Evolutionary conservation across 148 eudicot genomes (phyloP).

Genomic region (Rhododendron vialii): DNA sequence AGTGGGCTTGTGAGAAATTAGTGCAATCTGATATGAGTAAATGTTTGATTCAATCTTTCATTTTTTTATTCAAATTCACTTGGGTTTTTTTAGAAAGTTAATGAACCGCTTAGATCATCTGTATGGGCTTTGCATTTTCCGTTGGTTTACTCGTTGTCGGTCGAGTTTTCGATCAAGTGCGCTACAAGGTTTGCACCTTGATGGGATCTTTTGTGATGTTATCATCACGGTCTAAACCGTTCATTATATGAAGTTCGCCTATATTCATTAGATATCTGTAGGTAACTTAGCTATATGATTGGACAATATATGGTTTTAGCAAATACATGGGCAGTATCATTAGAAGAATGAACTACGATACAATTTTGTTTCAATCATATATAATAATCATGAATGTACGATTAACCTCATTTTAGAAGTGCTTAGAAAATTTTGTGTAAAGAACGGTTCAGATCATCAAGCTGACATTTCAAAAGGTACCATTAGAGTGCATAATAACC

Average conservation of each 20-base stretch:
- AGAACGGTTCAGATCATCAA: neutral
- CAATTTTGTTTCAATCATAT: neutral
- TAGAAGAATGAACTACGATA: neutral
- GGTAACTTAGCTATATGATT: neutral
- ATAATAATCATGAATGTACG: neutral
- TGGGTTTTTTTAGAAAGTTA: too few species aligned
- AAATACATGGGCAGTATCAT: neutral
- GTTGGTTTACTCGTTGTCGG: too few species aligned
- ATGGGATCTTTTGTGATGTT: neutral
- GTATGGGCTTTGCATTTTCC: too few species aligned
- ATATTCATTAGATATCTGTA: too few species aligned
- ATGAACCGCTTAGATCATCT: too few species aligned
- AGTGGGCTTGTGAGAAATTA: too few species aligned
- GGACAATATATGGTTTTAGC: neutral
- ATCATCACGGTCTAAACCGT: neutral
- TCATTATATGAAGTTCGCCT: neutral
- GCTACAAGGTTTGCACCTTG: neutral
- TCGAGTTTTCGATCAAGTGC: too few species aligned
- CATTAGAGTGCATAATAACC: neutral
- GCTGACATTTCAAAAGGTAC: neutral
- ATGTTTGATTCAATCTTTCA: too few species aligned
- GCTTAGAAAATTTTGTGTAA: neutral
- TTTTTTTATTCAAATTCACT: too few species aligned
- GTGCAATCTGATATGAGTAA: too few species aligned
- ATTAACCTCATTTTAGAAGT: neutral